These are phyloP conservation scores for Poronia punctata DNA, from an alignment of 495 filamentous ascomycete genomes.

Conservation along the genomic window DNA sequence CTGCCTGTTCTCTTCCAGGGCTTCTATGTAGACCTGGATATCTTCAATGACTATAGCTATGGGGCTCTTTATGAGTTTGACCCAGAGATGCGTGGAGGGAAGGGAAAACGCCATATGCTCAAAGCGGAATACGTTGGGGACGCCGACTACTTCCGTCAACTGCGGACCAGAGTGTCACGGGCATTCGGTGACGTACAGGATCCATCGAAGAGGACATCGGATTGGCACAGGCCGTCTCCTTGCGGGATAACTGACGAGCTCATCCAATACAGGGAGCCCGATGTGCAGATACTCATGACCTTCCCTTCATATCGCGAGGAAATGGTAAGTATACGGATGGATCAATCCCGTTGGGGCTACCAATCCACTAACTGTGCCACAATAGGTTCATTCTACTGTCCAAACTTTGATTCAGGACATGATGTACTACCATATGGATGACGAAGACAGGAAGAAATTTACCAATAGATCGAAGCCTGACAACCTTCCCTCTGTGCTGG, in stretches of 20 bases:
- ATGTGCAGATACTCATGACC: background rate
- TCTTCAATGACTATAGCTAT: background rate
- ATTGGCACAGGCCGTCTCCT: background rate
- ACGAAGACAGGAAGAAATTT: background rate
- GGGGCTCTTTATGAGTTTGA: slow-evolving; percentile 1
- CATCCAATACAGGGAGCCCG: background rate
- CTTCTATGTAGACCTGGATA: background rate
- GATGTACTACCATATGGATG: slow-evolving; percentile 4
- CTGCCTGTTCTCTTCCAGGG: slow-evolving; percentile 1
- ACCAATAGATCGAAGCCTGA: background rate
- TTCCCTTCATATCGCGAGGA: background rate
- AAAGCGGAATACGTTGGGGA: background rate
- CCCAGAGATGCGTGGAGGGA: background rate
- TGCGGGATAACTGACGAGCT: background rate
- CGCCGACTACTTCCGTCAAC: background rate
- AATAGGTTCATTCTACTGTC: background rate
- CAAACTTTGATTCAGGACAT: background rate
- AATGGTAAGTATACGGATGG: background rate
- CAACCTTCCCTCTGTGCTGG: background rate
- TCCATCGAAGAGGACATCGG: background rate
- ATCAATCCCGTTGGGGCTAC: too few species aligned
- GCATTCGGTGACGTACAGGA: background rate
- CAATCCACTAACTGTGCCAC: background rate
- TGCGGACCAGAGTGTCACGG: background rate
- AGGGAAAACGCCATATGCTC: background rate